Percentiles rank a stretch among this genome's conserved stretches.
phyloP scores from a whole-genome alignment of 192 early-diverging fungal species.

The Rhizoclosmatium globosum region DNA sequence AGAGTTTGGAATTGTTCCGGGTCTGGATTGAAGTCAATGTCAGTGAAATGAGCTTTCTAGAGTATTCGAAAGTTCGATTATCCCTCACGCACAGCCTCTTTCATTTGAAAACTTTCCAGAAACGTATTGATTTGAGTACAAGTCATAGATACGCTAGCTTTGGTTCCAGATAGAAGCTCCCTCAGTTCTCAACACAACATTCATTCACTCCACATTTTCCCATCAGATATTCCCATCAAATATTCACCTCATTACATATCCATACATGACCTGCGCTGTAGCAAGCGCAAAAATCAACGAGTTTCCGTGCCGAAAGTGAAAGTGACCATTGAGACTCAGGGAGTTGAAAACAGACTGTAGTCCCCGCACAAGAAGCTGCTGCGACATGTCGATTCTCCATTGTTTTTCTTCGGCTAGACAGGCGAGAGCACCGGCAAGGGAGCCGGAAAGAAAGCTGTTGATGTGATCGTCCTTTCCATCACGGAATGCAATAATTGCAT shows the following conservation, averaged over 20 bases:
- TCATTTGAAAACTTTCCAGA: too few relatives aligned
- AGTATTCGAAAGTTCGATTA: too few relatives aligned
- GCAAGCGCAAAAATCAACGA: conserved; percentile 53
- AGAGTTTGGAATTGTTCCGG: conserved; percentile 54
- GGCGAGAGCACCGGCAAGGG: conserved; percentile 47
- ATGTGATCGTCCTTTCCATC: conserved; percentile 36
- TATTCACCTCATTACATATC: conserved; percentile 44
- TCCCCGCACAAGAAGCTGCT: conserved; percentile 43
- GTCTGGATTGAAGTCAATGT: conserved; percentile 6
- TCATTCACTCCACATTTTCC: too few relatives aligned
- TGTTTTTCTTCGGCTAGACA: conserved; percentile 50
- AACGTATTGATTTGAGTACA: too few relatives aligned
- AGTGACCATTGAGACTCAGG: conserved; percentile 46
- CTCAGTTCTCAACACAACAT: too few relatives aligned
- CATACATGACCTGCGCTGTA: conserved; percentile 58
- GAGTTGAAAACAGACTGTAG: conserved; percentile 45
- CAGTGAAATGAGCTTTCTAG: background rate
- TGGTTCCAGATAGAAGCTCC: too few relatives aligned
- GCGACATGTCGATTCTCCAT: conserved; percentile 52
- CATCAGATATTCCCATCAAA: too few relatives aligned
- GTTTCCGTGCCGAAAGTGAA: conserved; percentile 57
- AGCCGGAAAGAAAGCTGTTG: conserved; percentile 48
- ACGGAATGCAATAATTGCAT: background rate
- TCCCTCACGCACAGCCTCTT: too few relatives aligned
- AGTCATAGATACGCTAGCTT: too few relatives aligned